Percentiles rank a stretch among this genome's conserved stretches.
phyloP scores from a whole-genome alignment of 306 rosid genomes.

The Fagus sylvatica region DNA sequence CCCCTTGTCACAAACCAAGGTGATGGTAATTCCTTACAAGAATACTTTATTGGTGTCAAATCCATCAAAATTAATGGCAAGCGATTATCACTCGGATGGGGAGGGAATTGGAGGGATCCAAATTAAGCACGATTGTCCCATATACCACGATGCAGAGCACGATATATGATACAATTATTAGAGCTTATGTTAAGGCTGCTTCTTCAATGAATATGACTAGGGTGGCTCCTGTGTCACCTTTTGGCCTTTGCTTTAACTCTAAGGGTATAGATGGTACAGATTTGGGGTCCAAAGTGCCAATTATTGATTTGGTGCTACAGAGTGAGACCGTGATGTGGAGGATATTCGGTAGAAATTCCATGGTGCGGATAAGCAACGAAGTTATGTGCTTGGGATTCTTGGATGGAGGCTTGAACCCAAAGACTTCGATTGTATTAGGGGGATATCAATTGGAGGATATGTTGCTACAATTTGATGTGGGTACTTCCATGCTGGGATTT shows the following conservation, averaged over 20 bases:
- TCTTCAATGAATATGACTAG: slow-evolving; percentile 43
- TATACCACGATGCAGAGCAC: slow-evolving; percentile 62
- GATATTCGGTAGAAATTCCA: slow-evolving; percentile 59
- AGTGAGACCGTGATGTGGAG: slow-evolving; percentile 85
- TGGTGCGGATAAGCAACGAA: slow-evolving; percentile 52
- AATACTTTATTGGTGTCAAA: slow-evolving; percentile 57
- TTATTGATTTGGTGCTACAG: slow-evolving; percentile 63
- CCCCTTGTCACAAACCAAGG: slow-evolving; percentile 46
- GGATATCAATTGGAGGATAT: slow-evolving; percentile 74
- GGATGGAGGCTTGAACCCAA: slow-evolving; percentile 59
- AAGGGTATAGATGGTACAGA: not conserved
- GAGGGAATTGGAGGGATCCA: slow-evolving; percentile 32
- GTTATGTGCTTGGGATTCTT: slow-evolving; percentile 67
- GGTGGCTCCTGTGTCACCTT: slow-evolving; percentile 51
- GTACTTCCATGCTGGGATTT: slow-evolving; percentile 65
- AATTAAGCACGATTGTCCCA: slow-evolving; percentile 62
- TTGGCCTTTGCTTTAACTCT: slow-evolving; percentile 57
- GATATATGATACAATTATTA: slow-evolving; percentile 32
- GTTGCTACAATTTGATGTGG: slow-evolving; percentile 61
- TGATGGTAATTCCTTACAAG: slow-evolving; percentile 24
- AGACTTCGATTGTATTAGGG: slow-evolving; percentile 55
- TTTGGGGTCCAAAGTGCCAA: slow-evolving; percentile 43
- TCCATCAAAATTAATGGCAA: slow-evolving; percentile 57
- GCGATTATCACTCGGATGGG: slow-evolving; percentile 25
- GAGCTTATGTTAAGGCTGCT: slow-evolving; percentile 57